Evolutionary conservation across 768 basidiomycete genomes (phyloP).

Genomic region (Boletus sensibilis): DNA sequence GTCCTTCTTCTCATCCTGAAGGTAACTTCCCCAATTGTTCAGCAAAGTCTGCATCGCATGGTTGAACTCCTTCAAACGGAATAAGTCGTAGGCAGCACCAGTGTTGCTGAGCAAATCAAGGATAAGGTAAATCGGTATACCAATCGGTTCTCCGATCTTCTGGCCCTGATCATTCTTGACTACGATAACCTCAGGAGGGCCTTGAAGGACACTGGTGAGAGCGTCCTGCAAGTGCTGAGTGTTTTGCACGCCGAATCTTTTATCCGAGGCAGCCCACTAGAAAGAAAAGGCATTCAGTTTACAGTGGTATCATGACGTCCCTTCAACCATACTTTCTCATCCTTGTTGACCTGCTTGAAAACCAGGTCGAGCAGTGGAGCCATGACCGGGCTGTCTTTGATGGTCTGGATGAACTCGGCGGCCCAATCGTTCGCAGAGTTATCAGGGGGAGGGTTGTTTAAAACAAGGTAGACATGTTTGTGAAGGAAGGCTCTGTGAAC

Average conservation of each 20-base stretch:
- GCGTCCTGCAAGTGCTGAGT: background rate
- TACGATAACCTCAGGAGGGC: background rate
- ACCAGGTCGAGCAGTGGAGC: background rate
- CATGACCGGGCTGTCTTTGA: background rate
- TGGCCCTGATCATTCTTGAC: background rate
- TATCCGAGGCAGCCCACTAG: background rate
- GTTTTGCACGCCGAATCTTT: background rate
- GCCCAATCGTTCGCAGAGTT: background rate
- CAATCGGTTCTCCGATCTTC: slow-evolving; percentile 19
- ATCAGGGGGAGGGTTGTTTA: background rate
- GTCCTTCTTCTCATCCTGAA: too few relatives aligned
- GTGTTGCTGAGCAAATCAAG: slow-evolving; percentile 26
- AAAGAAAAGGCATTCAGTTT: background rate
- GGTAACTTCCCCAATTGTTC: slow-evolving; percentile 1
- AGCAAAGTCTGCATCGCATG: background rate
- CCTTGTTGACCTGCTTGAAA: background rate
- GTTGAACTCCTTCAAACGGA: slow-evolving; percentile 10
- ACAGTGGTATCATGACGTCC: background rate
- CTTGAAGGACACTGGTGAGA: background rate
- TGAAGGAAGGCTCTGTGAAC: background rate
- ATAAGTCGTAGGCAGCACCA: slow-evolving; percentile 17
- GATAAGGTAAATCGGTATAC: slow-evolving; percentile 16
- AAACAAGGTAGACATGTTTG: background rate
- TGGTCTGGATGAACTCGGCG: background rate
- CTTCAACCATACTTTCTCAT: background rate